Conservation (phyloP, 2,329 filamentous ascomycete genomes). For the Diatrype stigma region DNA sequence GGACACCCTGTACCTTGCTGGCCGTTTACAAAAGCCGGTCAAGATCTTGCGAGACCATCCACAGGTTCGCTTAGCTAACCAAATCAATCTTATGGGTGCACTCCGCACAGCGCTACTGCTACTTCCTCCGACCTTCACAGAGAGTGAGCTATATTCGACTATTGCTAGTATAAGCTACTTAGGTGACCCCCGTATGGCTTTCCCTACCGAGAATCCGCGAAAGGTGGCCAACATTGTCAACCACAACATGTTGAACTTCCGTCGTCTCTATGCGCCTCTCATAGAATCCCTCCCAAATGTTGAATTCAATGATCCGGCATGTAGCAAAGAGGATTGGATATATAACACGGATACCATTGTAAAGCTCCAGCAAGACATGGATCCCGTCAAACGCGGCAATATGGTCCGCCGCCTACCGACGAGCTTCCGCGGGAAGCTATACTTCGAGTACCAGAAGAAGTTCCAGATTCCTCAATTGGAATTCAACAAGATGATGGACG, state of each 20-base stretch:
- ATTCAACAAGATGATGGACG: constrained; percentile 79
- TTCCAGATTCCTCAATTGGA: constrained; percentile 79
- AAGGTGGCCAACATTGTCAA: constrained; percentile 94
- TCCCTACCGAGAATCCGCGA: constrained; percentile 83
- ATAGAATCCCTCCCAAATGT: constrained; percentile 89
- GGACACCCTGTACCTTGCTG: constrained; percentile 95
- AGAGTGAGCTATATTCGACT: constrained; percentile 81
- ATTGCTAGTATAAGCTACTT: constrained; percentile 92
- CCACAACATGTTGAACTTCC: constrained; percentile 87
- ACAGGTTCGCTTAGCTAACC: constrained; percentile 86
- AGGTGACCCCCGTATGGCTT: constrained; percentile 91
- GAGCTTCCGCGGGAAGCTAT: constrained; percentile 81
- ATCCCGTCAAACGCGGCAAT: constrained; percentile 82
- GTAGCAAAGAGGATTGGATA: constrained; percentile 57
- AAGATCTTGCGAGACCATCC: constrained; percentile 96
- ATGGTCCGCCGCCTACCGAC: constrained; percentile 92
- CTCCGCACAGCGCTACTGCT: constrained; percentile 85
- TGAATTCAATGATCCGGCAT: constrained; percentile 63
- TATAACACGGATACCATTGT: constrained; percentile 61
- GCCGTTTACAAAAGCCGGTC: constrained; percentile 88
- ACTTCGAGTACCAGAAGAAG: constrained; percentile 92
- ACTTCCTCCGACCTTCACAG: constrained; percentile 78
- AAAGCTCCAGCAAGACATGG: constrained; percentile 82
- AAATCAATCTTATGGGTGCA: constrained; percentile 90
- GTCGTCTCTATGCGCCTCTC: constrained; percentile 83